phyloP scores from a whole-genome alignment of 306 rosid species.

The Coriaria nepalensis region DNA sequence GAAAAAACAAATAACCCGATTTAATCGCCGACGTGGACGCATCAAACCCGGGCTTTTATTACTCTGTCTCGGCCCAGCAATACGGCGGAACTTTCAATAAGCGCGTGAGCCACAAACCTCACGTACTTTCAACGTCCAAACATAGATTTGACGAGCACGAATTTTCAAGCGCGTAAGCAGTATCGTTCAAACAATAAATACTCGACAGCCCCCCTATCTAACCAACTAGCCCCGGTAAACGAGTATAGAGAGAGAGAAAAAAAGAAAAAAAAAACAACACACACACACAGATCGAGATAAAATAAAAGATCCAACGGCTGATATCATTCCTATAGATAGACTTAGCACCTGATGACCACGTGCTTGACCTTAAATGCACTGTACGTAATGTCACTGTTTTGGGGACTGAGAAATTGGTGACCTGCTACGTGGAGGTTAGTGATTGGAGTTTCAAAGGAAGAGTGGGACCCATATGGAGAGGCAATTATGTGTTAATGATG shows the following conservation, averaged over 20 bases:
- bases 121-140: no score
- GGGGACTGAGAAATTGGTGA: background rate
- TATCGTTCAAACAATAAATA: background rate
- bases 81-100: background rate
- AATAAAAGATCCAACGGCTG: no score
- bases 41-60: background rate
- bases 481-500: slow-evolving; percentile 32
- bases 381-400: slow-evolving; percentile 10
- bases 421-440: slow-evolving; percentile 1
- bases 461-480: slow-evolving; percentile 8
- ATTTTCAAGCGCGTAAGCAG: no score
- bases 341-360: slow-evolving; percentile 1
- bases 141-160: no score
- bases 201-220: slow-evolving; percentile 5
- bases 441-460: background rate
- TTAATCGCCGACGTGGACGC: slow-evolving; percentile 5
- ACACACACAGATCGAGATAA: no score
- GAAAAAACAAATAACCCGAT: background rate
- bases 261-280: no score
- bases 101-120: background rate
- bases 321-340: no score
- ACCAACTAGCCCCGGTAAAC: background rate
- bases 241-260: no score
- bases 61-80: background rate
- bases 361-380: slow-evolving; percentile 19